Evolutionary conservation across 257 asterid genomes (phyloP).

Genomic region (Solanum appendiculatum): DNA sequence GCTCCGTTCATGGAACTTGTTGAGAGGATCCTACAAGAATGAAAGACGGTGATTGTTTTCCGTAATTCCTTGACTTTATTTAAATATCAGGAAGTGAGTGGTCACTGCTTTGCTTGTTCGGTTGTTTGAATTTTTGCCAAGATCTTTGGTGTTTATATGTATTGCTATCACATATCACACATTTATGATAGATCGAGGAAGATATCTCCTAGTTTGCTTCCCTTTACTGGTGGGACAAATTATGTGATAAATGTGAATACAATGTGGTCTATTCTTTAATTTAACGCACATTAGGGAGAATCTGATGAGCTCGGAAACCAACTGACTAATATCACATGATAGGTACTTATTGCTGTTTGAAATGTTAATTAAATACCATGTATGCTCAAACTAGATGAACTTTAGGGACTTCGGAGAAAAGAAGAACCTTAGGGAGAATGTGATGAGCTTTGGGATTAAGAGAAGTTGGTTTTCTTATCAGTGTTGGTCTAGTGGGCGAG

Average conservation of each 20-base stretch:
- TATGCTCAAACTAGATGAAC: not conserved
- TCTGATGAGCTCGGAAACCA: not conserved
- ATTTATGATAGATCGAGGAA: not conserved
- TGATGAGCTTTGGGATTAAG: not conserved
- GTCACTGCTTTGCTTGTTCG: not conserved
- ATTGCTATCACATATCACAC: not conserved
- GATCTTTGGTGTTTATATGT: not conserved
- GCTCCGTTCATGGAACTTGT: not conserved
- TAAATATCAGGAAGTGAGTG: not conserved
- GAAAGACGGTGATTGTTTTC: not conserved
- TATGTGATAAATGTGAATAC: not conserved
- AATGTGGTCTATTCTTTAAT: not conserved
- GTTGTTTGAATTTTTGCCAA: not conserved
- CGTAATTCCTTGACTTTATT: not conserved
- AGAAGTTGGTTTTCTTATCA: not conserved
- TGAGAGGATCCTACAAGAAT: not conserved
- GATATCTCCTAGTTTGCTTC: not conserved
- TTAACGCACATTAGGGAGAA: not conserved
- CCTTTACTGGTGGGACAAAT: not conserved
- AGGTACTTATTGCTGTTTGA: not conserved
- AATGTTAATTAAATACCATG: not conserved
- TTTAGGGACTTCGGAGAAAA: not conserved
- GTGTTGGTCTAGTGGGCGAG: not conserved
- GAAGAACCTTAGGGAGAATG: not conserved
- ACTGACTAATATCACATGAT: not conserved